Percentiles rank a stretch among this genome's conserved stretches.
These are phyloP conservation scores for Solanum chmielewskii DNA, from an alignment of 257 asterid species.

Conservation along the genomic window DNA sequence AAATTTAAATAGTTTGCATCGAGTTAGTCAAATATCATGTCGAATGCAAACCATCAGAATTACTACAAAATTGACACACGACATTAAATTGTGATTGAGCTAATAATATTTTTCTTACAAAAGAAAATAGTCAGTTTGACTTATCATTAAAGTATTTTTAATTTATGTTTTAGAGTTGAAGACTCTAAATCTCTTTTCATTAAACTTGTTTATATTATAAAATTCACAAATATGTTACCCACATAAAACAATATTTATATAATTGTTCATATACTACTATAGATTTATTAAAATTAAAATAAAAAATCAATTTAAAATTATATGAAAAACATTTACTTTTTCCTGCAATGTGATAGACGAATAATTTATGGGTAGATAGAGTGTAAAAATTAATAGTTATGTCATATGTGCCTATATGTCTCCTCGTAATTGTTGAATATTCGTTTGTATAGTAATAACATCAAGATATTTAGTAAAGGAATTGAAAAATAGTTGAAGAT, in stretches of 20 bases:
- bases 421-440: not conserved
- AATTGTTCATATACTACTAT: not conserved
- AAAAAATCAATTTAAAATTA: not conserved
- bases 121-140: no score
- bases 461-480: no score
- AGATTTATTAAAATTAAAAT: not conserved
- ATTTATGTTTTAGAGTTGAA: no score
- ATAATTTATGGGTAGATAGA: not conserved
- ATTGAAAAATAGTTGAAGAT: no score
- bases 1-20: no score
- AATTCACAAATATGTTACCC: not conserved
- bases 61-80: no score
- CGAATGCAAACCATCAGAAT: no score
- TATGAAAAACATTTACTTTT: not conserved
- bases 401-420: not conserved
- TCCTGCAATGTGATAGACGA: not conserved
- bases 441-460: not conserved
- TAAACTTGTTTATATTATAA: not conserved
- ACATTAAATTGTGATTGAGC: no score
- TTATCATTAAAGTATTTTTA: no score
- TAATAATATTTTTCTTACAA: no score
- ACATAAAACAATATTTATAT: not conserved
- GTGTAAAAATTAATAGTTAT: not conserved
- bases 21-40: no score
- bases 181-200: not conserved